Evolutionary conservation across 345 rosid species (phyloP).

Genomic region (Linum usitatissimum): DNA sequence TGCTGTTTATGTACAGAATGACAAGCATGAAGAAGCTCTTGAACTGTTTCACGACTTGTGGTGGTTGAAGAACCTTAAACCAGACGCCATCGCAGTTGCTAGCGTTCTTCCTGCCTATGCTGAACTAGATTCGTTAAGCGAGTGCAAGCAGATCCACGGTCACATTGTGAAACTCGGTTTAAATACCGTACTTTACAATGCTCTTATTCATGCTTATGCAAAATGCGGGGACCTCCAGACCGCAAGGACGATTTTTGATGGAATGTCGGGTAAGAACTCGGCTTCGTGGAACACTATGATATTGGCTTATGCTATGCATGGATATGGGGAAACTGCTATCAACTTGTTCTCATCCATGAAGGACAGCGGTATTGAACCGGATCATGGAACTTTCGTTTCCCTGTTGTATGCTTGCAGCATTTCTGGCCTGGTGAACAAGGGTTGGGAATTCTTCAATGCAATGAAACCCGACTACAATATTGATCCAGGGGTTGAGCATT

Average conservation of each 20-base stretch:
- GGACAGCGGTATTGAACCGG: slow-evolving; percentile 38
- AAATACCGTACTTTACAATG: slow-evolving; percentile 44
- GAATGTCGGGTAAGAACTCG: slow-evolving; percentile 33
- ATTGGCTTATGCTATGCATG: slow-evolving; percentile 64
- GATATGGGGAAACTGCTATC: slow-evolving; percentile 40
- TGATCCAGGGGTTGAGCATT: slow-evolving; percentile 66
- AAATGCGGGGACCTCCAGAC: slow-evolving; percentile 58
- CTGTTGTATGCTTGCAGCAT: slow-evolving; percentile 57
- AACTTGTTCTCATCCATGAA: slow-evolving; percentile 44
- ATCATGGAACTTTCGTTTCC: slow-evolving; percentile 57
- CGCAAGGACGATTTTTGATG: slow-evolving; percentile 46
- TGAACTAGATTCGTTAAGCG: slow-evolving; percentile 36
- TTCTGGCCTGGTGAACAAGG: slow-evolving; percentile 59
- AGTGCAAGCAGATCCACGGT: slow-evolving; percentile 51
- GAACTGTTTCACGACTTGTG: slow-evolving; percentile 36
- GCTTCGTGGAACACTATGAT: slow-evolving; percentile 72
- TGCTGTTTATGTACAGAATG: slow-evolving; percentile 48
- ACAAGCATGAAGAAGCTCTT: slow-evolving; percentile 37
- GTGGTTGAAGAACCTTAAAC: slow-evolving; percentile 26
- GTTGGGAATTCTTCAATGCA: slow-evolving; percentile 49
- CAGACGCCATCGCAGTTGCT: slow-evolving; percentile 50
- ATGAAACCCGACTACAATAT: slow-evolving; percentile 55
- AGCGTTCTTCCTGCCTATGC: slow-evolving; percentile 61
- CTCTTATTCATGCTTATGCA: slow-evolving; percentile 53
- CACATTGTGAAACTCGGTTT: slow-evolving; percentile 27